phyloP scores from a whole-genome alignment of 306 rosid species.

The Hippophae tibetana region DNA sequence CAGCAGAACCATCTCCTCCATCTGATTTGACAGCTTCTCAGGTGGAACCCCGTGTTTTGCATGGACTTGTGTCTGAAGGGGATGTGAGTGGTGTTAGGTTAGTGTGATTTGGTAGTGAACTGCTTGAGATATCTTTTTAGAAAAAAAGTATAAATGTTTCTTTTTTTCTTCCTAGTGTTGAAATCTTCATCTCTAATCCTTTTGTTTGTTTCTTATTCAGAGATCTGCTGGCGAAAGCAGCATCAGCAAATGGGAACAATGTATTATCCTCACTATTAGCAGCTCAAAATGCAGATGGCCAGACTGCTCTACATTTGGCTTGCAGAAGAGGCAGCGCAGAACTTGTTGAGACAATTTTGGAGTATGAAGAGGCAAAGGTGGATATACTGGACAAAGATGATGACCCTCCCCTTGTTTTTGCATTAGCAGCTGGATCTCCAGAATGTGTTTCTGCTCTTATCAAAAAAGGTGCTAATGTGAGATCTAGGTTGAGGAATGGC shows the following conservation, averaged over 20 bases:
- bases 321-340: slow-evolving; percentile 87
- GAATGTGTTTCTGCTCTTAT: slow-evolving; percentile 78
- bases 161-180: background rate
- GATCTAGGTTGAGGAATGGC: slow-evolving; percentile 74
- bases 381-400: slow-evolving; percentile 94
- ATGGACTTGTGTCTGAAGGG: slow-evolving; percentile 81
- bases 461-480: slow-evolving; percentile 74
- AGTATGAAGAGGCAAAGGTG: slow-evolving; percentile 66
- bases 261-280: slow-evolving; percentile 59
- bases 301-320: slow-evolving; percentile 95
- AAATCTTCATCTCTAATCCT: slow-evolving; percentile 13
- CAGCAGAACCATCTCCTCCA: slow-evolving; percentile 40
- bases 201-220: slow-evolving; percentile 35
- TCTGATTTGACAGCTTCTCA: slow-evolving; percentile 53
- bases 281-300: slow-evolving; percentile 89
- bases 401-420: slow-evolving; percentile 97
- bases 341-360: slow-evolving; percentile 82
- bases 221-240: slow-evolving; percentile 67
- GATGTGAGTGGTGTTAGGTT: slow-evolving; percentile 79
- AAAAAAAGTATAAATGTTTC: background rate
- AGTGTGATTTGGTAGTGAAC: slow-evolving; percentile 22
- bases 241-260: slow-evolving; percentile 44
- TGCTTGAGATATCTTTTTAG: slow-evolving; percentile 16
- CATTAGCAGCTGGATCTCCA: slow-evolving; percentile 95
- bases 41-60: slow-evolving; percentile 52